phyloP scores from a whole-genome alignment of 2,329 filamentous ascomycete species.

The Botrytis byssoidea region DNA sequence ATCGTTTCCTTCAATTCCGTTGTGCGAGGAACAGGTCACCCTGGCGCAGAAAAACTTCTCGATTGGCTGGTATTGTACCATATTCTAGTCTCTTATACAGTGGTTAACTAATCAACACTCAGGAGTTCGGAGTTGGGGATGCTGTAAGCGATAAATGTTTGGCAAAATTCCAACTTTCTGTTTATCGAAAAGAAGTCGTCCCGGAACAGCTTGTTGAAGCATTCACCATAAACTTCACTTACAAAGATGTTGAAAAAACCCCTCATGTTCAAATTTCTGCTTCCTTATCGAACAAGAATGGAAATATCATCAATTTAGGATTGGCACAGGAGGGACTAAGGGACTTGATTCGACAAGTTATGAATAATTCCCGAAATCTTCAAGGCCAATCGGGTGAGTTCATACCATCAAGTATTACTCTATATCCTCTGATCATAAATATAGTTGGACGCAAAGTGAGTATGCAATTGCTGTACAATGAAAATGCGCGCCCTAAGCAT shows the following conservation, averaged over 20 bases:
- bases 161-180: conserved; percentile 31
- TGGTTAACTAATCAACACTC: conserved; percentile 13
- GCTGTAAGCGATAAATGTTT: conserved; percentile 30
- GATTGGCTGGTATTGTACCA: conserved; percentile 29
- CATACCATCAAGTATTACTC: background rate
- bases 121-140: conserved; percentile 32
- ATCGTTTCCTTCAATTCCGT: conserved; percentile 10
- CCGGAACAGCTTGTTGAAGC: conserved; percentile 30
- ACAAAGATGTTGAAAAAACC: conserved; percentile 21
- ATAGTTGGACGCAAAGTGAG: conserved; percentile 21
- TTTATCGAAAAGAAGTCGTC: conserved; percentile 27
- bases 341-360: conserved; percentile 10
- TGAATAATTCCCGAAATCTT: background rate
- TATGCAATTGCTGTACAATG: conserved; percentile 29
- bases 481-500: conserved; percentile 24
- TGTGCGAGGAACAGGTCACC: conserved; percentile 20
- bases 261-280: conserved; percentile 7
- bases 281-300: background rate
- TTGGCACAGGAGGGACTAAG: conserved; percentile 19
- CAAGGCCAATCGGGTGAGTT: conserved; percentile 1
- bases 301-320: conserved; percentile 1
- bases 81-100: too few relatives aligned
- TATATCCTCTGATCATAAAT: background rate
- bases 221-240: conserved; percentile 31
- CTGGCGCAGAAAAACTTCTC: conserved; percentile 31